Percentiles rank a stretch among this genome's conserved stretches.
Conservation (phyloP, 345 rosid genomes). For the Cardamine resedifolia region DNA sequence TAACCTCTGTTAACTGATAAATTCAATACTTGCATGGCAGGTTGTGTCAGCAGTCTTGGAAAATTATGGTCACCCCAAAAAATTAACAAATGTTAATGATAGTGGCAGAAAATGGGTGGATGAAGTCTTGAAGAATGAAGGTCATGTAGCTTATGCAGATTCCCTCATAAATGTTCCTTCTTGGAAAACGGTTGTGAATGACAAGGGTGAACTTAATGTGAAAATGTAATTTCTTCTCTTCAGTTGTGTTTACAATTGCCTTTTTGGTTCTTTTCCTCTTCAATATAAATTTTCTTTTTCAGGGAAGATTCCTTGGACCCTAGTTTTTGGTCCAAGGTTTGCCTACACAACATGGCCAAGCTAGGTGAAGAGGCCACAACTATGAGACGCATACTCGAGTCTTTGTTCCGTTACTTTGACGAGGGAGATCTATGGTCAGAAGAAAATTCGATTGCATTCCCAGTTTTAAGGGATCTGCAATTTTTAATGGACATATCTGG, state of each 20-base stretch:
- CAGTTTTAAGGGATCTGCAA: constrained; percentile 88
- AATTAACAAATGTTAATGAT: constrained; percentile 43
- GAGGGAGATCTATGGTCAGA: constrained; percentile 70
- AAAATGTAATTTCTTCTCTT: constrained; percentile 52
- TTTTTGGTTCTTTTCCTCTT: constrained; percentile 8
- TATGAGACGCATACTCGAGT: constrained; percentile 82
- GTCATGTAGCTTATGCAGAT: constrained; percentile 53
- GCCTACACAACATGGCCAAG: constrained; percentile 91
- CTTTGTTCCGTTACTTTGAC: constrained; percentile 87
- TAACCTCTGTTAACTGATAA: constrained; percentile 5
- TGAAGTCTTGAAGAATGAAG: constrained; percentile 75
- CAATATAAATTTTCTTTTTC: constrained; percentile 25
- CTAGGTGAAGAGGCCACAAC: constrained; percentile 94
- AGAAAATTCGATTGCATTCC: constrained; percentile 72
- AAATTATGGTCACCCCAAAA: constrained; percentile 59
- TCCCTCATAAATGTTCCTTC: constrained; percentile 55
- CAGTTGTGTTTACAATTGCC: constrained; percentile 1
- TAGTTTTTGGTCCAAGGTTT: constrained; percentile 90
- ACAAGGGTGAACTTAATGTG: constrained; percentile 68
- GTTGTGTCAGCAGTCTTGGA: constrained; percentile 87
- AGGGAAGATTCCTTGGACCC: constrained; percentile 81
- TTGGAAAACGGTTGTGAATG: constrained; percentile 73
- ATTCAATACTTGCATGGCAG: constrained; percentile 45
- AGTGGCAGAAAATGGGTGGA: constrained; percentile 65
- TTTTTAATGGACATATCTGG: constrained; percentile 80